Evolutionary conservation across 2,329 filamentous ascomycete genomes (phyloP), one percentile per base, ranked within the genome.

Genomic region (Apiospora rasikravindrae): DNA sequence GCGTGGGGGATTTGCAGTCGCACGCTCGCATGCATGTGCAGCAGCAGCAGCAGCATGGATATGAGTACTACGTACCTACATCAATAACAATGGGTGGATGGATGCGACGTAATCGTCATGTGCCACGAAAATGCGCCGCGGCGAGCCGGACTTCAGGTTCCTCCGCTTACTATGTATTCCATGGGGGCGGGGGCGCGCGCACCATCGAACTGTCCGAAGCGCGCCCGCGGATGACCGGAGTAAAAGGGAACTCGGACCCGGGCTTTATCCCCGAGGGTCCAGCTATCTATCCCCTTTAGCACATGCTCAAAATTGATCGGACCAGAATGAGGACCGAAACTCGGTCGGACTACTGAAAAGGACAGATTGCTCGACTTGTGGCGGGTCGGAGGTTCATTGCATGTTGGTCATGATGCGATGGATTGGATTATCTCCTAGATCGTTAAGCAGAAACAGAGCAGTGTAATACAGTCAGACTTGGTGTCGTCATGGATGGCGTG

Each of bases 1-100:
- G 57, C 33, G 57, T 64, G 57, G 57, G 57, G 57, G 57, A n/a
- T 64, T 64, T 69, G 72, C 74, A 73, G 71, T 73, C 74, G 73
- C 40, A 71, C 74, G 73, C 72, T 73, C 74, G 73, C 40, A 72
- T 71, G 73, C 72, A 71, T 53, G 29, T 44, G 45, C 53, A 24
- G 61, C 69, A 71, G 73, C 71, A 71, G 73, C 71, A 64, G 68
- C 44, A 67, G 73, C 70, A 8, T 53, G 67, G 67, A 53, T 40
- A 45, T 67, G 68, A 4, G 40, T 42, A 42, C 7, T 42, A 42
- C 8, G 40, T 10, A 42, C 40, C 40, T 42, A 42, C 40, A 42
- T 42, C 40, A 70, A 22, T 51, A 26, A 51, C 26, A 22, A 49
- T 49, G 45, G 16, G 14, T 24, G n/a, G n/a, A 53, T 13, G 51